Percentiles rank a stretch among this genome's conserved stretches.
phyloP scores from a whole-genome alignment of 176 grass and related monocot species.

The Elymus sibiricus region DNA sequence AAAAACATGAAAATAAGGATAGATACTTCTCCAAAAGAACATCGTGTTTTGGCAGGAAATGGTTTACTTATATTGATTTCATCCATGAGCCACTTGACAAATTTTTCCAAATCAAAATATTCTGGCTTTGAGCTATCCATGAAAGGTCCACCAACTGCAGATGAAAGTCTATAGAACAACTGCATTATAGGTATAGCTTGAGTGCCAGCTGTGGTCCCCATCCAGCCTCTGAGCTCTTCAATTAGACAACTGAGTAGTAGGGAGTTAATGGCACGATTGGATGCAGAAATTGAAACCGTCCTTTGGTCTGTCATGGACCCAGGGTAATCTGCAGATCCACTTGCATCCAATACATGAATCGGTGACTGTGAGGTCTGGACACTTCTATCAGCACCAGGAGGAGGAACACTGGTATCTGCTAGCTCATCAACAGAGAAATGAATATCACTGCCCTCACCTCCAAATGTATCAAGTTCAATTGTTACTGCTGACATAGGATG shows the following conservation, averaged over 20 bases:
- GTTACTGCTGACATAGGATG: slow-evolving; percentile 94
- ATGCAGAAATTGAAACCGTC: slow-evolving; percentile 90
- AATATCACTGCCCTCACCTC: slow-evolving; percentile 71
- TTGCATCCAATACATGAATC: slow-evolving; percentile 72
- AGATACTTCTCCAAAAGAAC: slow-evolving; percentile 78
- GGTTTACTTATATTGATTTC: slow-evolving; percentile 86
- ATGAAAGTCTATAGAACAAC: slow-evolving; percentile 89
- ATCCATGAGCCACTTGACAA: slow-evolving; percentile 91
- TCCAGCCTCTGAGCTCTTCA: slow-evolving; percentile 91
- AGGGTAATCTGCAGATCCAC: slow-evolving; percentile 60
- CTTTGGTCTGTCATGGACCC: slow-evolving; percentile 51
- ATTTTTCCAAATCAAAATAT: slow-evolving; percentile 89
- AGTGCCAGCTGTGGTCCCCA: slow-evolving; percentile 75
- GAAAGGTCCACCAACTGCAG: slow-evolving; percentile 93
- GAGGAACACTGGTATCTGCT: slow-evolving; percentile 45
- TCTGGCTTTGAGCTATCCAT: slow-evolving; percentile 94
- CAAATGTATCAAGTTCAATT: slow-evolving; percentile 91
- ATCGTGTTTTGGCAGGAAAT: slow-evolving; percentile 75
- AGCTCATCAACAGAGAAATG: slow-evolving; percentile 81
- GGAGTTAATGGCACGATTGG: slow-evolving; percentile 89
- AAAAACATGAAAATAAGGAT: slow-evolving; percentile 99
- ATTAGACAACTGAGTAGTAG: slow-evolving; percentile 74
- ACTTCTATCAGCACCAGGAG: slow-evolving; percentile 49
- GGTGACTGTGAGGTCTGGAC: slow-evolving; percentile 57
- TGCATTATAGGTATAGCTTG: slow-evolving; percentile 94